Base-by-base conservation (phyloP, 768 basidiomycete genomes). In the Lentinula edodes region DNA sequence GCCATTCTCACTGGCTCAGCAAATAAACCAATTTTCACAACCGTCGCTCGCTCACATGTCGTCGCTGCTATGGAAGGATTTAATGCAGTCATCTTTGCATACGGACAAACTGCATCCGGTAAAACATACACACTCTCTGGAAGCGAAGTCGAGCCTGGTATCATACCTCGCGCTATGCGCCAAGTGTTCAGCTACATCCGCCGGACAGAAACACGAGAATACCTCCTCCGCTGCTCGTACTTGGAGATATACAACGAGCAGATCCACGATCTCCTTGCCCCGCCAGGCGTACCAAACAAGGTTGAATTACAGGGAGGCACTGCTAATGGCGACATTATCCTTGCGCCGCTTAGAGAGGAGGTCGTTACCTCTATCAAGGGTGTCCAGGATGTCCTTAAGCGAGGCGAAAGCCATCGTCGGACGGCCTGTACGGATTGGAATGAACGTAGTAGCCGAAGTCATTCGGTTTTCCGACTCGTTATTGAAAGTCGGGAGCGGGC, bases 341-440 rank as follows among this genome's bases (percentile, higher is more conserved):
- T 97, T 0, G 76, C 86, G 8, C 93, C 94, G 2, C 80, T 96
- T 46, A 78, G 90, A 43, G 96, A 98, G 70, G 93, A 95, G 70
- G 94, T 95, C 2, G 93, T 98, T n/a, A 94, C 92, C 13, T 90
- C 89, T 66, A 77, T 96, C 34, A 90, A 89, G 66, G 84, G 90
- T 42, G 93, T 98, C 13, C 84, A 86, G 58, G 91, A 92, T 62
- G 89, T 98, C 5, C 75, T 99, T 66, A 81, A 84, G 67, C 78
- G 93, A 23, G 96, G 96, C 5, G 93, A 97, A 71, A 85, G 89
- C 3, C 88, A 93, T 68, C 78, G 96, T 54, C 79, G 93, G 63
- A 97, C 95, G 3, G 95, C 95, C 0, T 91, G 87, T 66, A 99
- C 97, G n/a, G 96, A 99, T 69, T 99, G 96, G 96, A 99, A 99